Percentiles rank a stretch among this genome's conserved stretches.
Conservation (phyloP, 495 filamentous ascomycete genomes). For the Xylaria intraflava region DNA sequence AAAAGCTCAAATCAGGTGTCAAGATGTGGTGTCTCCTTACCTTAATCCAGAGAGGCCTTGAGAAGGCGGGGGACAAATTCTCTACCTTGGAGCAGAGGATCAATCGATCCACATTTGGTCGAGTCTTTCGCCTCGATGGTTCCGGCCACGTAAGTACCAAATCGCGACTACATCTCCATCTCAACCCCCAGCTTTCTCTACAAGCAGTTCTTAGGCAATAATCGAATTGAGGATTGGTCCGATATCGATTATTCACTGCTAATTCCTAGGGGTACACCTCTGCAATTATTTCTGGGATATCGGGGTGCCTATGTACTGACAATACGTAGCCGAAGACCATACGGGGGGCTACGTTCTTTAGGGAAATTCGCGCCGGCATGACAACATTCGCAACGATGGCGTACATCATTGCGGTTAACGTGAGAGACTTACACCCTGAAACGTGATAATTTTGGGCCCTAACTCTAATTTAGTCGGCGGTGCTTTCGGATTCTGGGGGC, state of each 20-base stretch:
- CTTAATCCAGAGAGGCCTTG: slow-evolving; percentile 5
- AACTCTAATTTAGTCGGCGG: slow-evolving; percentile 34
- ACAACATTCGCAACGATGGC: slow-evolving; percentile 85
- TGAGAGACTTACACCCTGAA: slow-evolving; percentile 17
- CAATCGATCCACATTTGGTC: slow-evolving; percentile 50
- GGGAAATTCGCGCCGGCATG: slow-evolving; percentile 71
- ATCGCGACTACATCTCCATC: slow-evolving; percentile 10
- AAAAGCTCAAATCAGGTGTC: background rate
- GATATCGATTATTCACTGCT: background rate
- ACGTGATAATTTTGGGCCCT: slow-evolving; percentile 20
- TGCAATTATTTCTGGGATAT: background rate
- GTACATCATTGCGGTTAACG: slow-evolving; percentile 63
- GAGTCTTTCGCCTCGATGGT: slow-evolving; percentile 64
- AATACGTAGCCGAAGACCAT: slow-evolving; percentile 50
- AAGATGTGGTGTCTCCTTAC: slow-evolving; percentile 5
- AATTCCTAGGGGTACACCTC: background rate
- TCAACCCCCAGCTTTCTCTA: background rate
- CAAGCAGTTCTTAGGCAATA: background rate
- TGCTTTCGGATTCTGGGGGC: slow-evolving; percentile 58
- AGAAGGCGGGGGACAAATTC: slow-evolving; percentile 12
- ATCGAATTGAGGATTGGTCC: background rate
- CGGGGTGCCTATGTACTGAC: slow-evolving; percentile 5
- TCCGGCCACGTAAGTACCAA: slow-evolving; percentile 63
- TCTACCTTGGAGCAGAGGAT: slow-evolving; percentile 29
- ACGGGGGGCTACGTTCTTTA: slow-evolving; percentile 58